Evolutionary conservation across 768 basidiomycete species (phyloP), one percentile per base, ranked within the genome.

Genomic region (Tephrocybe sp.): DNA sequence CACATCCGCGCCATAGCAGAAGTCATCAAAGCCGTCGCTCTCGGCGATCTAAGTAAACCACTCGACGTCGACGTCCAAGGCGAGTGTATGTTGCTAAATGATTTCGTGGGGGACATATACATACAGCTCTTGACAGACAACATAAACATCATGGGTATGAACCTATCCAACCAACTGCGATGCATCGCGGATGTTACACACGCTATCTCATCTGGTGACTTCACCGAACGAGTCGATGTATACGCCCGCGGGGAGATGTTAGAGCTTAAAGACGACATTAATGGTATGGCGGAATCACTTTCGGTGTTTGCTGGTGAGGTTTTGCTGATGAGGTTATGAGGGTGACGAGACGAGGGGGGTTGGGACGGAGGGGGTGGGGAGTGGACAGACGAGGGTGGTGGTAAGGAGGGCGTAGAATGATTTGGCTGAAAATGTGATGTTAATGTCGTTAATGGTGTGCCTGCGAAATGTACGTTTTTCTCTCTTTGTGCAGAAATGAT

Each of bases 351-450:
- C n/a, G 3, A 80, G 91, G 56, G 94, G 97, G 69, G 97, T 98
- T 63, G 97, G 97, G 23, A 97, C 94, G 7, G 97, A 98, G 64
- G 97, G 95, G 27, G 79, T 85, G 57, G 75, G 98, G 61, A 95
- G 95, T 44, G 95, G 94, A 9, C 94, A 95, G 60, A 97, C 94
- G 1, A 79, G 86, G 46, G 97, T 98, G 31, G 87, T 85, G 54
- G 92, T 99, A 37, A 91, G 91, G 51, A 97, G 97, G 42, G 95
- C 92, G 0, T 98, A 95, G 97, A 93, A 93, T 73, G 89, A 93
- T 63, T 74, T 97, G 70, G 94, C 94, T 40, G 91, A 94, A 63
- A 94, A n/a, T n/a, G n/a, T n/a, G n/a, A 91, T 66, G 94, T 97
- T 58, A 97, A 95, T 63, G 82, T 91, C 61, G 95, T 95, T n/a